Evolutionary conservation across 345 rosid species (phyloP).

Genomic region (Citrus inodora): DNA sequence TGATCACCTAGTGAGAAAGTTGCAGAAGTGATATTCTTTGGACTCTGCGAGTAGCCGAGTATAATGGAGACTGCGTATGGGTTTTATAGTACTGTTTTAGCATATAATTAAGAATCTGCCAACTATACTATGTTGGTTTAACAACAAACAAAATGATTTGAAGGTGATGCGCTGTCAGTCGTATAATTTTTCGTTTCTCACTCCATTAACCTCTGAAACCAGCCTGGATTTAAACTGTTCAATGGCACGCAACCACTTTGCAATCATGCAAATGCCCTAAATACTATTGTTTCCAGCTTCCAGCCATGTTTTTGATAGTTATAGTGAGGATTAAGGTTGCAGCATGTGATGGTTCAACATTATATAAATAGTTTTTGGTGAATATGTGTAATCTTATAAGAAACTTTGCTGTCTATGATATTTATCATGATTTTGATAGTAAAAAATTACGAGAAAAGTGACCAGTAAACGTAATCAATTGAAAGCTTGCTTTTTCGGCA

Average conservation of each 20-base stretch:
- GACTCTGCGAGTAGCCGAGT: neutral
- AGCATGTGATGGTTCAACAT: neutral
- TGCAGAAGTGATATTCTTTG: constrained; percentile 1
- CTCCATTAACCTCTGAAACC: constrained; percentile 5
- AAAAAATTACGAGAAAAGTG: neutral
- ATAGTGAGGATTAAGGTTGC: neutral
- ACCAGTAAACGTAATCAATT: too few species aligned
- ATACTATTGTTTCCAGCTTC: neutral
- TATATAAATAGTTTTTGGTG: neutral
- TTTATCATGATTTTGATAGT: neutral
- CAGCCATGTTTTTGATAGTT: neutral
- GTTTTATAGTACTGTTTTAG: constrained; percentile 12
- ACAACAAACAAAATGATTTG: constrained; percentile 27
- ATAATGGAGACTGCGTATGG: constrained; percentile 4
- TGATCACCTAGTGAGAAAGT: neutral
- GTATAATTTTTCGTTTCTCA: neutral
- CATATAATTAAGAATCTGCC: constrained; percentile 15
- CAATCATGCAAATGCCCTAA: neutral
- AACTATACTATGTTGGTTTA: constrained; percentile 25
- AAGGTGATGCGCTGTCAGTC: constrained; percentile 16
- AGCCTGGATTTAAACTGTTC: constrained; percentile 17
- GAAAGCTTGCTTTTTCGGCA: neutral
- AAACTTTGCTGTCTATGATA: neutral
- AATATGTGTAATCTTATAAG: neutral
- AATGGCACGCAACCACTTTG: neutral